Evolutionary conservation across 148 eudicot genomes (phyloP), one percentile per base, ranked within the genome.

Genomic region (Nepenthes gracilis): DNA sequence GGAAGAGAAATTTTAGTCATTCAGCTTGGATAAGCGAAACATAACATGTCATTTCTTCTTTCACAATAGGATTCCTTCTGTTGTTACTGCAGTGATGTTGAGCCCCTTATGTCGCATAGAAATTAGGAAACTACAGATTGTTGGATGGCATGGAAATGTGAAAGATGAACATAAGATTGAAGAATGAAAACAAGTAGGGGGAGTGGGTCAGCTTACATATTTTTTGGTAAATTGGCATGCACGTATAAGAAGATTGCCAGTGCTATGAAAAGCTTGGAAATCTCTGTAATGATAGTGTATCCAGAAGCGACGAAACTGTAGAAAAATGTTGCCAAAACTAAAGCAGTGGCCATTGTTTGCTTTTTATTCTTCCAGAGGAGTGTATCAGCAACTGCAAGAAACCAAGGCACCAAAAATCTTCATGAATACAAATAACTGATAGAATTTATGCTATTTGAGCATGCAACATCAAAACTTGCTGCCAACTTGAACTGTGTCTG

Each of bases 281-380:
- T 62, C 62, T 86, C 72, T 65, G 88, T 72, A 35, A 90, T 66
- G 49, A 82, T 64, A 66, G 86, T 88, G 65, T 65, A 69, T 67
- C 94, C 96, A 37, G 85, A 72, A 51, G 86, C 83, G 54, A 88
- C 67, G 33, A 85, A 88, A 67, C 78, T 80, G 82, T 77, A 78
- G 72, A 82, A 85, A 75, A 88, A 69, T 37, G 96, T 86, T 50
- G 71, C 62, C 70, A 88, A 70, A 65, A 84, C 52, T 48, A 86
- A 64, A 38, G 74, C 38, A 36, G 72, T 59, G 36, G 73, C 67
- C 13, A 80, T 67, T 40, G 83, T 82, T 72, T 71, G 79, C 74
- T 60, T 87, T 69, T 66, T 80, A 71, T 92, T 79, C 75, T 82
- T 92, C 96, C 90, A 88, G 14, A 85, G 83, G 64, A 88, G 82